Conservation (phyloP, 1,284 basidiomycete species). For the Cryptococcus sp. region DNA sequence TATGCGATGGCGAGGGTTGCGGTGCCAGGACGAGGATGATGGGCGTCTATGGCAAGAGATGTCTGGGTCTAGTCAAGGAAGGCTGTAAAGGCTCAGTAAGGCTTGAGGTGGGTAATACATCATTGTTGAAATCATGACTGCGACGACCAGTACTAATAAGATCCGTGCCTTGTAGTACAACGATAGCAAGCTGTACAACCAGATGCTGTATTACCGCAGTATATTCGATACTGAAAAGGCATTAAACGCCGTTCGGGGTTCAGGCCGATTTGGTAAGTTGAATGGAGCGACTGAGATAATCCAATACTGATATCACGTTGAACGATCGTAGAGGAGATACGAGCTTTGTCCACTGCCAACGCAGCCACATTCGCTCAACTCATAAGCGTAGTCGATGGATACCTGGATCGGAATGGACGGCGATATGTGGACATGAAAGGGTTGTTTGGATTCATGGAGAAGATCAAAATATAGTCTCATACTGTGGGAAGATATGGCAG, state of each 20-base stretch:
- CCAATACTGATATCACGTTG: constrained; percentile 4
- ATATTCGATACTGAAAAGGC: constrained; percentile 76
- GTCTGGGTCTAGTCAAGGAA: constrained; percentile 58
- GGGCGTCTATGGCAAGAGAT: constrained; percentile 84
- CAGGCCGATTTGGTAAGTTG: constrained; percentile 58
- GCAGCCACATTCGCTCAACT: constrained; percentile 60
- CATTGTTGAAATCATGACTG: neutral
- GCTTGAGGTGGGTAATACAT: constrained; percentile 66
- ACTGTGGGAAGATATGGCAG: neutral
- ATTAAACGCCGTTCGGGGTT: constrained; percentile 58
- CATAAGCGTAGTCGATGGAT: constrained; percentile 66
- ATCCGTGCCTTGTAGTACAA: constrained; percentile 64
- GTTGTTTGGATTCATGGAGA: constrained; percentile 74
- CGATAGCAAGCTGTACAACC: constrained; percentile 79
- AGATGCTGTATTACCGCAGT: constrained; percentile 75
- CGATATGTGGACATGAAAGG: constrained; percentile 78
- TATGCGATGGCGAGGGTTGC: constrained; percentile 86
- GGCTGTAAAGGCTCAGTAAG: constrained; percentile 69
- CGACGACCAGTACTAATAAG: too few relatives aligned
- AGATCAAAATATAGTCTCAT: constrained; percentile 30
- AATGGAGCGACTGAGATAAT: constrained; percentile 5
- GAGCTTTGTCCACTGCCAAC: constrained; percentile 60
- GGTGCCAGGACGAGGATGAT: constrained; percentile 79
- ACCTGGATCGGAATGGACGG: constrained; percentile 78
- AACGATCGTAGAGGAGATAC: constrained; percentile 58